These are phyloP conservation scores for Polytrichum formosum DNA, from an alignment of 225 moss, liverwort and hornwort genomes.

Conservation along the genomic window DNA sequence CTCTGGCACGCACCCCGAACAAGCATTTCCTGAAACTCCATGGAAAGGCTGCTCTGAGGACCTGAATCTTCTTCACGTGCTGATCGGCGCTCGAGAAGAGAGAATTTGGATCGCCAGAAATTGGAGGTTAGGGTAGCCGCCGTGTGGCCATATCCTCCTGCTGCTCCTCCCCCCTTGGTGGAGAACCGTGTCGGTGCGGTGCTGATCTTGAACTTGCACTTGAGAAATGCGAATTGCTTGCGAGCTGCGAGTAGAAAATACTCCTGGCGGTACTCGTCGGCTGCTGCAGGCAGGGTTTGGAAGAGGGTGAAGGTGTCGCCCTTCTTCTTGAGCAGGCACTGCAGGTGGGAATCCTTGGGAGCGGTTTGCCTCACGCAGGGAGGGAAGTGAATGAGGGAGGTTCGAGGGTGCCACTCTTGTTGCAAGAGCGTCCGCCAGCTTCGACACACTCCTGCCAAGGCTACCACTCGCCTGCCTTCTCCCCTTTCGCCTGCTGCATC, in stretches of 20 bases:
- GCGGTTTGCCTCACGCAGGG: conserved; percentile 33
- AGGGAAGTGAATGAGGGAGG: conserved; percentile 57
- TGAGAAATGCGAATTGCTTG: conserved; percentile 45
- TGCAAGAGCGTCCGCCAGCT: conserved; percentile 63
- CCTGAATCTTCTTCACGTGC: conserved; percentile 4
- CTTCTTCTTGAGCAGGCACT: conserved; percentile 63
- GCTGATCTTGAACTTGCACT: conserved; percentile 56
- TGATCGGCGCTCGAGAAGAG: conserved; percentile 28
- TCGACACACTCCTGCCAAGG: conserved; percentile 74
- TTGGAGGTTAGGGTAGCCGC: conserved; percentile 55
- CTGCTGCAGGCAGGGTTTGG: conserved; percentile 41
- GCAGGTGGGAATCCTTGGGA: conserved; percentile 32
- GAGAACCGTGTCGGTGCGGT: conserved; percentile 41
- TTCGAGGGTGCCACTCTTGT: conserved; percentile 27
- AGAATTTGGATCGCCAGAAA: conserved; percentile 74
- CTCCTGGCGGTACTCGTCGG: conserved; percentile 64
- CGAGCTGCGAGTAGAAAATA: conserved; percentile 69
- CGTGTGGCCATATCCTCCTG: conserved; percentile 15
- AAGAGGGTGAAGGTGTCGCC: conserved; percentile 56
- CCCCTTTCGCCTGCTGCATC: conserved; percentile 44
- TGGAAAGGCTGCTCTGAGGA: conserved; percentile 29
- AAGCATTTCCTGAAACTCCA: conserved; percentile 54
- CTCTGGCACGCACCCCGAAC: conserved; percentile 55
- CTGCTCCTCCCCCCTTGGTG: conserved; percentile 7
- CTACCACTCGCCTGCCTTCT: conserved; percentile 78